phyloP scores from a whole-genome alignment of 139 green algal genomes.

The Pleodorina starrii region DNA sequence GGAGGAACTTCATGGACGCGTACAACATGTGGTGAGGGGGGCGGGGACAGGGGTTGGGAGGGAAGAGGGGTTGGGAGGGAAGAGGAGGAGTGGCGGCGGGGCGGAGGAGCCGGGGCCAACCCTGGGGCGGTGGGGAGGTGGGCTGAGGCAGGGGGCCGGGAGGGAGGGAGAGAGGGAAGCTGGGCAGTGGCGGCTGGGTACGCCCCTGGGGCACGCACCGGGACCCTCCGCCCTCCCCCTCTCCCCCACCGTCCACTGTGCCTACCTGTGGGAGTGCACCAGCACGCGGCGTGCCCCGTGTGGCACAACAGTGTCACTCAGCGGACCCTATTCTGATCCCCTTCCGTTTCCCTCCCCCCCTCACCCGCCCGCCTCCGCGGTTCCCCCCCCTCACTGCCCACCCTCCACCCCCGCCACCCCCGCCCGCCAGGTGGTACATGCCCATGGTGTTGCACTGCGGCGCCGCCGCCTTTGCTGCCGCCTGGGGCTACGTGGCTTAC shows the following conservation, averaged over 20 bases:
- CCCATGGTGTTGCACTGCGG: conserved; percentile 31
- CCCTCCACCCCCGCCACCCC: background rate
- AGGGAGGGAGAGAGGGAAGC: background rate
- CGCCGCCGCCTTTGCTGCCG: conserved; percentile 26
- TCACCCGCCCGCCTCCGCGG: no score
- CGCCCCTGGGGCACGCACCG: no score
- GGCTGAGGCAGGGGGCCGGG: background rate
- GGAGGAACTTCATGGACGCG: conserved; percentile 33
- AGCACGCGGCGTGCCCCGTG: no score
- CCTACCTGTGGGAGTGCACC: no score
- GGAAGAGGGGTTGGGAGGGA: background rate
- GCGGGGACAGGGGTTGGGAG: background rate
- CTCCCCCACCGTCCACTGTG: no score
- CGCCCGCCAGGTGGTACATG: conserved; percentile 39
- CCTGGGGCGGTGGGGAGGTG: no score
- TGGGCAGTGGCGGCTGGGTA: no score
- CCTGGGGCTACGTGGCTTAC: conserved; percentile 42
- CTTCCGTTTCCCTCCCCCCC: background rate
- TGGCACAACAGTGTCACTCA: no score
- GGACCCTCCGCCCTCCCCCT: no score
- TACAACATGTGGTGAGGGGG: conserved; percentile 44
- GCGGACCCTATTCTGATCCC: background rate
- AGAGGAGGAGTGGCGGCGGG: background rate
- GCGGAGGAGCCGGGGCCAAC: no score
- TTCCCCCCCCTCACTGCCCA: no score